Base-by-base conservation (phyloP, 306 rosid genomes). In the Adenanthera pavonina region DNA sequence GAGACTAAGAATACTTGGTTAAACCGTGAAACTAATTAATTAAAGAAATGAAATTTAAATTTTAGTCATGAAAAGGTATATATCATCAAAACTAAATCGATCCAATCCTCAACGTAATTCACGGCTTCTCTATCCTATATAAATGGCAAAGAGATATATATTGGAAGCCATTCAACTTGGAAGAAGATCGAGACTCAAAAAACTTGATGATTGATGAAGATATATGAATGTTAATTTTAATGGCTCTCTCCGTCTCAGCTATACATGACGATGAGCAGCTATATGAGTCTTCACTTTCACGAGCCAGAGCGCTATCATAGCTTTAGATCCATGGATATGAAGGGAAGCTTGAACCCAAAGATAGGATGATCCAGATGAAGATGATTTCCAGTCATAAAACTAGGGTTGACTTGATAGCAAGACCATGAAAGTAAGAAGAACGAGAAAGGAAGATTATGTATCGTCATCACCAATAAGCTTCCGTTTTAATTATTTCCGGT, bases 341-440 rank as follows among this genome's bases (percentile, higher is more conserved):
- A 66, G 72, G 7, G 49, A 66, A 38, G 48, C 48, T 66, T 38
- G 46, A 36, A 67, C 40, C 34, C 15, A 67, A 67, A 54, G 19
- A 62, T 60, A 41, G 6, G 25, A 54, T 33, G 46, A 43, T n/a
- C 56, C 36, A 44, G 51, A 38, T 78, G 60, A 51, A 76, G 78
- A 49, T 71, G 62, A 70, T 7, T 67, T 67, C 33, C 6, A 16
- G 40, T 41, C 57, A 52, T 53, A 35, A 64, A 83, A 71, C 52
- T 85, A 81, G 86, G 89, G 80, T 78, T 85, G 53, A 78, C 34
- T 14, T 10, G 2, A 52, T 3, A 15, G 59, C 30, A 25, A 25
- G 30, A 16, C 8, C 60, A 54, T 54, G 60, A 54, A 54, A 17
- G 30, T 25, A 25, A 6, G 30, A 17, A n/a, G 30, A n/a, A 51